phyloP scores from a whole-genome alignment of 495 filamentous ascomycete genomes.

The Penicillium psychrofluorescens region DNA sequence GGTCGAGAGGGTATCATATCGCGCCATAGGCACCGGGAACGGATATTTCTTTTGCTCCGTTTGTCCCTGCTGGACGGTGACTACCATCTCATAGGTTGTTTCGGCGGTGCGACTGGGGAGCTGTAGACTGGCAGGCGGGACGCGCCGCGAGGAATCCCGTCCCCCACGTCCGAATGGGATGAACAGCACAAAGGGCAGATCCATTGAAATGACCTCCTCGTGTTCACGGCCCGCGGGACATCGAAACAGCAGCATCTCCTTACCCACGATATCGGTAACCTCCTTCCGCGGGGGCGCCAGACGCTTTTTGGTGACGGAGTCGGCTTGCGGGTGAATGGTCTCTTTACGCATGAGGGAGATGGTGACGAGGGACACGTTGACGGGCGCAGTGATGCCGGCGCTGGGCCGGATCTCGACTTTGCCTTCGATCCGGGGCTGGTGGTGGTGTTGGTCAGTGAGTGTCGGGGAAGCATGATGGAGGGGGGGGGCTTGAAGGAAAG shows the following conservation, averaged over 20 bases:
- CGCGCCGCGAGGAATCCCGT: slow-evolving; percentile 77
- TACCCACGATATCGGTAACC: slow-evolving; percentile 84
- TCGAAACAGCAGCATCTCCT: slow-evolving; percentile 87
- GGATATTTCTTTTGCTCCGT: slow-evolving; percentile 80
- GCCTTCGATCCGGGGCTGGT: slow-evolving; percentile 87
- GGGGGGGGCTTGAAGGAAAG: no score
- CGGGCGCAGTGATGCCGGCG: slow-evolving; percentile 75
- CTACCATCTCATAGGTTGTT: slow-evolving; percentile 93
- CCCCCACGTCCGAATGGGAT: slow-evolving; percentile 90
- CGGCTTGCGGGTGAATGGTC: slow-evolving; percentile 93
- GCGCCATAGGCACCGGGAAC: slow-evolving; percentile 82
- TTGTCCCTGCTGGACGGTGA: slow-evolving; percentile 86
- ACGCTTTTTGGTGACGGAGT: slow-evolving; percentile 86
- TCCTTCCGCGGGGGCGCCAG: slow-evolving; percentile 89
- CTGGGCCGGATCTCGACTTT: slow-evolving; percentile 94
- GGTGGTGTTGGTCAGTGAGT: background rate
- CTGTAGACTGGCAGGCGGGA: slow-evolving; percentile 88
- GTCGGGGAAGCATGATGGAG: background rate
- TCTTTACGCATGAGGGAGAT: slow-evolving; percentile 89
- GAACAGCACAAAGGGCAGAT: slow-evolving; percentile 92
- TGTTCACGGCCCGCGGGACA: slow-evolving; percentile 75
- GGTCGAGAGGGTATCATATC: slow-evolving; percentile 94
- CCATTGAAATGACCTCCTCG: slow-evolving; percentile 92
- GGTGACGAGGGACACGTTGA: slow-evolving; percentile 86
- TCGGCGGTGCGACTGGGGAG: slow-evolving; percentile 87